These are phyloP conservation scores for Didymella exigua DNA, from an alignment of 2,329 filamentous ascomycete species.

Conservation along the genomic window DNA sequence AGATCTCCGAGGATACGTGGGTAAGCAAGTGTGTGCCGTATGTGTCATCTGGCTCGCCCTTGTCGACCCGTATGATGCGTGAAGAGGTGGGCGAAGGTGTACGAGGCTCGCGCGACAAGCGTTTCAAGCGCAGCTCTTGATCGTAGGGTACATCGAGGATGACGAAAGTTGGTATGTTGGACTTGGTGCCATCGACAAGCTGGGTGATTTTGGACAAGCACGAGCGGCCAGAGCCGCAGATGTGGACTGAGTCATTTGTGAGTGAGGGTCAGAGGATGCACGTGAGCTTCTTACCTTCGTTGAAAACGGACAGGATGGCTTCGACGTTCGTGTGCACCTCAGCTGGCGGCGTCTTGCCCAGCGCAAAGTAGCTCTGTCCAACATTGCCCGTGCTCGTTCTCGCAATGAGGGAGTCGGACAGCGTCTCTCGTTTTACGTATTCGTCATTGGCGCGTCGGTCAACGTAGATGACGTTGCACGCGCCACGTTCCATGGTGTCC, in stretches of 20 bases:
- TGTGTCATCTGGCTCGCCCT: constrained; percentile 48
- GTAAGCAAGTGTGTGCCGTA: constrained; percentile 52
- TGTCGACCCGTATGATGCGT: constrained; percentile 39
- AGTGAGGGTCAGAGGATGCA: constrained; percentile 1
- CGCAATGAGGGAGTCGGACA: constrained; percentile 43
- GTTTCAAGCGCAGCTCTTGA: constrained; percentile 49
- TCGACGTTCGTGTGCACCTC: constrained; percentile 50
- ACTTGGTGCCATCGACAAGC: constrained; percentile 41
- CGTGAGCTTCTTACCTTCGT: constrained; percentile 43
- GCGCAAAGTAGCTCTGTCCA: constrained; percentile 45
- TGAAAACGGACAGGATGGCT: constrained; percentile 49
- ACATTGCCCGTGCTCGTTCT: constrained; percentile 42
- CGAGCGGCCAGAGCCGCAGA: constrained; percentile 48
- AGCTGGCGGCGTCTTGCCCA: constrained; percentile 36
- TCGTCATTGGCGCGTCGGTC: constrained; percentile 51
- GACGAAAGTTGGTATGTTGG: constrained; percentile 47
- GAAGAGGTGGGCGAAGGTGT: constrained; percentile 49
- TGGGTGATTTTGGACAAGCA: constrained; percentile 47
- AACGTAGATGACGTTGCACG: constrained; percentile 53
- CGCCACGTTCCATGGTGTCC: constrained; percentile 52
- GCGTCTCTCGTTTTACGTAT: constrained; percentile 45
- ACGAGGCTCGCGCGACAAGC: constrained; percentile 50
- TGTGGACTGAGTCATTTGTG: constrained; percentile 42
- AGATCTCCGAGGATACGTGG: constrained; percentile 51
- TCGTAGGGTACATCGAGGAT: constrained; percentile 53